These are phyloP conservation scores for Pseudozyma thailandica DNA, from an alignment of 1,284 basidiomycete genomes.

Conservation along the genomic window DNA sequence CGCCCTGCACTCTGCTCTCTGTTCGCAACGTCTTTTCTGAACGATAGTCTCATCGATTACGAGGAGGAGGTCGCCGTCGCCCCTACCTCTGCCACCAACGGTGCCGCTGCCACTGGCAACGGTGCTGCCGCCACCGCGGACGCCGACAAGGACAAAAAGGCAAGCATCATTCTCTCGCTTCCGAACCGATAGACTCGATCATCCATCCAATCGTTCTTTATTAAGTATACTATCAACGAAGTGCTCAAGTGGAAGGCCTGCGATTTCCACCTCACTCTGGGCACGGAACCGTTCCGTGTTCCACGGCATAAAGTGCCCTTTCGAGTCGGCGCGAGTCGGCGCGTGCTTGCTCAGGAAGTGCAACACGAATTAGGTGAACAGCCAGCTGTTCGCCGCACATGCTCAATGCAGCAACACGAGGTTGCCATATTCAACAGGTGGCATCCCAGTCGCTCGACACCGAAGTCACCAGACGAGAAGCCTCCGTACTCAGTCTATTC, in stretches of 20 bases:
- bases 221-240: slow-evolving; percentile 10
- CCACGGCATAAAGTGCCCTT: too few relatives aligned
- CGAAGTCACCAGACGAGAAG: too few relatives aligned
- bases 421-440: too few relatives aligned
- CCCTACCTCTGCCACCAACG: slow-evolving; percentile 55
- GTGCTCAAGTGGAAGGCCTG: neutral
- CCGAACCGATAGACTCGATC: slow-evolving; percentile 12
- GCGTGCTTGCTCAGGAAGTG: too few relatives aligned
- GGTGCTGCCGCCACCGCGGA: slow-evolving; percentile 52
- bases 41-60: slow-evolving; percentile 67
- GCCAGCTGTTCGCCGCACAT: too few relatives aligned
- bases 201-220: neutral
- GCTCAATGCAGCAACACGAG: too few relatives aligned
- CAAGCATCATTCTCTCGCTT: slow-evolving; percentile 44
- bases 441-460: too few relatives aligned
- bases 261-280: too few relatives aligned
- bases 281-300: too few relatives aligned
- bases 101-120: slow-evolving; percentile 52
- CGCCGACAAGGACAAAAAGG: slow-evolving; percentile 66
- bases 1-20: neutral
- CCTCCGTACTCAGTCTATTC: too few relatives aligned
- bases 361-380: too few relatives aligned
- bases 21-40: neutral
- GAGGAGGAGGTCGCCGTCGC: slow-evolving; percentile 67
- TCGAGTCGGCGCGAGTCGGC: too few relatives aligned